Conservation (phyloP, 805 yeast genomes). For the Metschnikowia peoriensis region DNA sequence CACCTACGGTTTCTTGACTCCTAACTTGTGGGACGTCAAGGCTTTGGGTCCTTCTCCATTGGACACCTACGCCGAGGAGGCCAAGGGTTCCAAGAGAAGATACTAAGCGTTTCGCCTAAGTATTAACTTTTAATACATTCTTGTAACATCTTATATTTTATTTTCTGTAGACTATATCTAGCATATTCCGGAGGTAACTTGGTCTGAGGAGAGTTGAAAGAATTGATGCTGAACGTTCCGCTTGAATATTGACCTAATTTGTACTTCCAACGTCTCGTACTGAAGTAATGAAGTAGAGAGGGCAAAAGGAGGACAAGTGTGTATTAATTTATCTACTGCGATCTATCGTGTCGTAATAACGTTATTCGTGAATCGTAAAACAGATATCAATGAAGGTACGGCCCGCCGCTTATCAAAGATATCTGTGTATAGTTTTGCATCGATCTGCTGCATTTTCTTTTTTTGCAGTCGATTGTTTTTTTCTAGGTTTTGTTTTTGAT, state of each 20-base stretch:
- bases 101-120: constrained; percentile 44
- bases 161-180: neutral
- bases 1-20: constrained; percentile 99
- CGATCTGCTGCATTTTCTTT: neutral
- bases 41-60: constrained; percentile 88
- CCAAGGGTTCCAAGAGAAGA: constrained; percentile 66
- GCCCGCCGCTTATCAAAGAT: neutral
- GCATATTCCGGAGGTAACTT: too few species aligned
- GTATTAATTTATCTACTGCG: neutral
- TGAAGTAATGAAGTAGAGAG: too few species aligned
- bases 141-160: neutral
- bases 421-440: neutral
- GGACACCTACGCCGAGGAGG: constrained; percentile 88
- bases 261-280: too few species aligned
- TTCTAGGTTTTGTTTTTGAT: neutral
- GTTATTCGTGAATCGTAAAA: neutral
- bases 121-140: constrained; percentile 4
- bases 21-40: constrained; percentile 94
- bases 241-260: too few species aligned
- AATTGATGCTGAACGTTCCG: too few species aligned
- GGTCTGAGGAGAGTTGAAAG: too few species aligned
- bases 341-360: neutral
- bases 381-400: neutral
- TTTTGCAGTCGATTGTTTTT: neutral
- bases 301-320: too few species aligned